Conservation (phyloP, 2,329 filamentous ascomycete species). For the Scytalidium lignicola region DNA sequence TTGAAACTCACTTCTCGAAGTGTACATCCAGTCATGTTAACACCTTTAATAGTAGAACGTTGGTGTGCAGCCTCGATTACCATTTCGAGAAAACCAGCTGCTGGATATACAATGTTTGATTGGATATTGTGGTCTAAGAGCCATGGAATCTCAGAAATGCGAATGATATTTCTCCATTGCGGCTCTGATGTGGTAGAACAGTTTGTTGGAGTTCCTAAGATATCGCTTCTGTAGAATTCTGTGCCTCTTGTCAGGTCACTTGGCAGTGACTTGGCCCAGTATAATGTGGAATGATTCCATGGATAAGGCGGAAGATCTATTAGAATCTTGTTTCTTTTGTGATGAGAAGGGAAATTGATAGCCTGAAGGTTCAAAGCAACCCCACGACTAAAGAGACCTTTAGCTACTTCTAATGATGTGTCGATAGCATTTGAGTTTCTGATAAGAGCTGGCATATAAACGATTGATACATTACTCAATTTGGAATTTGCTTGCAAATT, state of each 20-base stretch:
- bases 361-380: slow-evolving; percentile 38
- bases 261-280: slow-evolving; percentile 44
- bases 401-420: slow-evolving; percentile 40
- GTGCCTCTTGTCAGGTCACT: slow-evolving; percentile 34
- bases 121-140: slow-evolving; percentile 36
- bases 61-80: slow-evolving; percentile 28
- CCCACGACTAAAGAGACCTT: slow-evolving; percentile 40
- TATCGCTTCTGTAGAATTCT: slow-evolving; percentile 41
- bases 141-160: slow-evolving; percentile 33
- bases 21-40: too few species aligned
- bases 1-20: slow-evolving; percentile 38
- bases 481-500: slow-evolving; percentile 34
- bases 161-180: slow-evolving; percentile 30
- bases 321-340: slow-evolving; percentile 18
- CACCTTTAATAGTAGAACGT: slow-evolving; percentile 12
- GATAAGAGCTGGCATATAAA: slow-evolving; percentile 36
- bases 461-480: slow-evolving; percentile 28
- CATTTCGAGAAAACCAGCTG: slow-evolving; percentile 30
- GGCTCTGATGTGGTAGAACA: slow-evolving; percentile 25
- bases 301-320: slow-evolving; percentile 43
- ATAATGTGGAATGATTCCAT: slow-evolving; percentile 47
- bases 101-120: slow-evolving; percentile 26
- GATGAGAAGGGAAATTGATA: slow-evolving; percentile 38
- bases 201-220: slow-evolving; percentile 36
- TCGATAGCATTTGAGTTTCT: slow-evolving; percentile 47